Base-by-base conservation (phyloP, 2,329 filamentous ascomycete genomes). In the Graphiopsis chlorocephala region DNA sequence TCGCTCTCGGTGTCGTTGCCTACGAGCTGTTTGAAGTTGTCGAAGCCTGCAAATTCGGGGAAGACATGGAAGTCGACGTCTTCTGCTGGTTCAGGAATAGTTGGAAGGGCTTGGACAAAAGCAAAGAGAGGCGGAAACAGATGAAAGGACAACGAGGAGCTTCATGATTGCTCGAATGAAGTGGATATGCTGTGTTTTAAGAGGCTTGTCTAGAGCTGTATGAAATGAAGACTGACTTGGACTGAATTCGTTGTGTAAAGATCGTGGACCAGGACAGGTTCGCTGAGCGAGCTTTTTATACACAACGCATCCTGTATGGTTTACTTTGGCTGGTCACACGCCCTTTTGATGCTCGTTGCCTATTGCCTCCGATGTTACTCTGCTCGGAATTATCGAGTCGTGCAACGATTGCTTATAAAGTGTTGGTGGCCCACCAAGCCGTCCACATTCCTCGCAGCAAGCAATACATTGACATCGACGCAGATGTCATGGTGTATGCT, bases 41-140 rank as follows among this genome's bases (percentile, higher is more conserved):
- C 58, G 45, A 61, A 47, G 20, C 15, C 58, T 8, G 42, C 23
- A n/a, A 58, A 38, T 15, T 58, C 42, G 10, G 58, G 58, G 14
- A 61, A 50, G 29, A 12, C 45, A 15, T 50, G 58, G 58, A 52
- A 50, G 45, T 50, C 31, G 42, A 50, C 45, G n/a, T 38, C 55
- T 26, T 38, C 17, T 14, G 23, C 11, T 26, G 38, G 29, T 14
- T 42, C 33, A 20, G 12, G 15, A 17, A n/a, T n/a, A 8, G 55
- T 11, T 25, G 55, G 55, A 12, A 26, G 55, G 20, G 55, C 35
- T 1, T 29, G 33, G 35, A 20, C 15, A 14, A 35, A 38, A 17
- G 55, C 8, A 14, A 45, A 14, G 33, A 58, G 55, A 5, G 55
- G 55, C 12, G 33, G 29, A 45, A 28, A 35, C 55, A 42, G 38